Base-by-base conservation (phyloP, 331 rosid genomes). In the Dryas integrifolia region DNA sequence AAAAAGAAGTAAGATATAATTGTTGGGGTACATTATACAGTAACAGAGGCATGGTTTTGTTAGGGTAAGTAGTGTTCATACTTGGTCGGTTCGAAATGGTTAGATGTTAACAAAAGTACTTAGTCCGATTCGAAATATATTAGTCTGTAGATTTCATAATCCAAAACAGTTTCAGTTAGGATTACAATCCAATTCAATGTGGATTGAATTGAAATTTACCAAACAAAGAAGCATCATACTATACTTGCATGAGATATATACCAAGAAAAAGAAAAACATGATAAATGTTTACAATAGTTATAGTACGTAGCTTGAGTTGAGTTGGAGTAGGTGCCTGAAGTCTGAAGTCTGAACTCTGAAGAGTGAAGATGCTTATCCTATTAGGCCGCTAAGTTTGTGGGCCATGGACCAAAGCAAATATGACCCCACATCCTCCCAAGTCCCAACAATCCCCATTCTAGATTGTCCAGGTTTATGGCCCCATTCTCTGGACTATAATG, bases 351-450 rank as follows among this genome's bases (percentile, higher is more conserved):
- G 24, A 21, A 21, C 24, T 21, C 24, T 21, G 24, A 21, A 21
- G 24, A 21, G 24, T 21, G 52, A 69, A 72, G 80, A 79, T 81
- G 80, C 78, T 72, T 78, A 74, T 80, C 70, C 74, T 77, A 77
- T 78, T 78, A 72, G 83, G 80, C 79, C 64, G 80, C 67, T 66
- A 57, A 69, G 68, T 72, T 65, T 51, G 85, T 78, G 85, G 83
- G 84, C 85, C 87, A 85, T 56, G 80, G 85, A 80, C 86, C 90
- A 76, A 74, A 41, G 51, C n/a, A 61, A 65, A 64, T 12, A 15
- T 16, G 82, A 46, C 72, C 89, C 88, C 79, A 82, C 85, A 39
- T 7, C n/a, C 30, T 65, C 46, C 78, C 69, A 44, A 44, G 78
- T 67, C 83, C 79, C 62, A 73, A 75, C 77, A 16, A 60, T 75